Evolutionary conservation across 1,139 yeast species (phyloP).

Genomic region (Lodderomyces elongisporus): DNA sequence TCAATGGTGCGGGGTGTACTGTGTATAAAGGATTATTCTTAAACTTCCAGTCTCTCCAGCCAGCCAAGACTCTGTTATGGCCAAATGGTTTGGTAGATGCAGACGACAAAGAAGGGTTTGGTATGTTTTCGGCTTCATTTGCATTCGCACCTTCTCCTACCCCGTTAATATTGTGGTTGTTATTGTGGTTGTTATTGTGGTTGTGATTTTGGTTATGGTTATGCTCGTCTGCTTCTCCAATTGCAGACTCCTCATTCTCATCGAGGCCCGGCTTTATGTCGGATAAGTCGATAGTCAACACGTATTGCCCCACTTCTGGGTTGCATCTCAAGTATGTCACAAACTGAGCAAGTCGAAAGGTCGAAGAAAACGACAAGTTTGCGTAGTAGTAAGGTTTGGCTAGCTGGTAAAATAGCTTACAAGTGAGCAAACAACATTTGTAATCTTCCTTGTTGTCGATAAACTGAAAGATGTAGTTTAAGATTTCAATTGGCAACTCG

Average conservation of each 20-base stretch:
- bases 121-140: conserved; percentile 8
- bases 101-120: too few relatives aligned
- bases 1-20: conserved; percentile 22
- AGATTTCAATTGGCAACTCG: conserved; percentile 32
- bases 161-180: not conserved
- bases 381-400: conserved; percentile 53
- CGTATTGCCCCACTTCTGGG: conserved; percentile 50
- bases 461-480: conserved; percentile 28
- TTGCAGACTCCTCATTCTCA: conserved; percentile 11
- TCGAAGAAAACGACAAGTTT: conserved; percentile 53
- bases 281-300: conserved; percentile 56
- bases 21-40: conserved; percentile 64
- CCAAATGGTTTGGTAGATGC: conserved; percentile 11
- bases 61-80: conserved; percentile 42
- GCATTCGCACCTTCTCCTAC: conserved; percentile 2
- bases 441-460: conserved; percentile 25
- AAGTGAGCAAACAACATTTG: conserved; percentile 43
- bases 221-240: not conserved
- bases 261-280: conserved; percentile 44
- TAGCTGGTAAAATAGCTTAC: conserved; percentile 45
- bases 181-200: not conserved
- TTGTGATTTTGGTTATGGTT: conserved; percentile 2
- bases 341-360: conserved; percentile 75
- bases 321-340: conserved; percentile 57
- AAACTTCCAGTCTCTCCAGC: conserved; percentile 89